Evolutionary conservation across 2,329 filamentous ascomycete genomes (phyloP), one percentile per base, ranked within the genome.

Genomic region (Curvularia lunata): DNA sequence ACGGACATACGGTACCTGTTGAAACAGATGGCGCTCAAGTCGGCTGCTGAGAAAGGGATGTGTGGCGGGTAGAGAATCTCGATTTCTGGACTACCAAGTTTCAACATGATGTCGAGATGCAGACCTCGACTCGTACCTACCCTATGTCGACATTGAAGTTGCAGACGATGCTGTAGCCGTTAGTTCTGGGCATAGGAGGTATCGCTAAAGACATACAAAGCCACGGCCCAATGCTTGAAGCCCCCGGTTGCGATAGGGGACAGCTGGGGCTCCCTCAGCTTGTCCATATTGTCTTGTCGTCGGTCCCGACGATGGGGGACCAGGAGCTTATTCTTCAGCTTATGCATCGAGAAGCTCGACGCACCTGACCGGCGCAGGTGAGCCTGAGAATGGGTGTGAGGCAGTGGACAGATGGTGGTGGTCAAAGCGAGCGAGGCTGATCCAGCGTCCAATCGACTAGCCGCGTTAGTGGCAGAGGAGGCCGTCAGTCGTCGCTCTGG

Each of bases 101-200:
- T 65, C 51, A 64, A 63, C 42, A 42, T 48, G 19, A 18, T 32
- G 32, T 18, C 38, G 37, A n/a, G 38, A 6, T 18, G 18, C 45
- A 21, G 18, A 19, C 19, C 23, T 48, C n/a, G n/a, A 12, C 13
- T 34, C 58, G 50, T 48, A 71, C 68, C 61, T 69, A 70, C 67
- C 76, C 77, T 64, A 79, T 62, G 56, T 79, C 77, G 48, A 79
- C 77, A 55, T 79, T 79, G 70, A 79, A 79, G 55, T 79, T 78
- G 58, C 77, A 79, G 19, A 79, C 74, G 48, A 79, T 64, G 54
- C 76, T 78, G 54, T 40, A 18, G 34, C 6, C 16, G 57, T 68
- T 19, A 74, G 70, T 50, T 27, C 30, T 43, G 18, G 56, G 16
- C 27, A 40, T 12, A 27, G 5, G 8, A 16, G 9, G 16, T 10